phyloP scores from a whole-genome alignment of 73 alveolate genomes.

The Paramecium octaurelia region DNA sequence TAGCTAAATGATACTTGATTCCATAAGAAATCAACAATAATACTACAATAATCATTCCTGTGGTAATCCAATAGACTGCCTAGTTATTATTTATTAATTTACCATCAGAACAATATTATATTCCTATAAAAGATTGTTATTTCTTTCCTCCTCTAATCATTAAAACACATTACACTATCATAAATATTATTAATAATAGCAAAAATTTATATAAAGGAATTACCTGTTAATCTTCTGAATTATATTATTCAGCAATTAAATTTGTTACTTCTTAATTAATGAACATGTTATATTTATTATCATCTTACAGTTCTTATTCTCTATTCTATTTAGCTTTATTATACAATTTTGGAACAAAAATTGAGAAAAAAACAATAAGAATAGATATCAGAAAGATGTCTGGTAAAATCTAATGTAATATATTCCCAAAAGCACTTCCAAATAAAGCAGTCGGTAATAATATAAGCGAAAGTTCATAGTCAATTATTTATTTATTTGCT shows the following conservation, averaged over 20 bases:
- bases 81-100: background rate
- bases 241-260: background rate
- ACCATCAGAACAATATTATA: background rate
- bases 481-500: slow-evolving; percentile 28
- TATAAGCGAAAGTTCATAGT: slow-evolving; percentile 28
- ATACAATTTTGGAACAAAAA: background rate
- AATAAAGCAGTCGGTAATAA: slow-evolving; percentile 27
- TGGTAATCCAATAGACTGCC: background rate
- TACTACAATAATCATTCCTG: background rate
- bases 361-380: background rate
- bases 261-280: background rate
- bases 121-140: background rate
- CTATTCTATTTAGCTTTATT: background rate
- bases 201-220: background rate
- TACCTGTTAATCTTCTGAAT: background rate
- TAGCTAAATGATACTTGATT: background rate
- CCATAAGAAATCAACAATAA: background rate
- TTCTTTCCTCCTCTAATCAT: background rate
- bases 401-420: slow-evolving; percentile 41
- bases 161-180: background rate
- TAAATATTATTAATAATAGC: background rate
- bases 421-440: slow-evolving; percentile 47
- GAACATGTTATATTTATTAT: background rate
- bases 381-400: background rate
- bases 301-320: background rate